phyloP scores from a whole-genome alignment of 2,329 filamentous ascomycete genomes.

The Botrytis galanthina region DNA sequence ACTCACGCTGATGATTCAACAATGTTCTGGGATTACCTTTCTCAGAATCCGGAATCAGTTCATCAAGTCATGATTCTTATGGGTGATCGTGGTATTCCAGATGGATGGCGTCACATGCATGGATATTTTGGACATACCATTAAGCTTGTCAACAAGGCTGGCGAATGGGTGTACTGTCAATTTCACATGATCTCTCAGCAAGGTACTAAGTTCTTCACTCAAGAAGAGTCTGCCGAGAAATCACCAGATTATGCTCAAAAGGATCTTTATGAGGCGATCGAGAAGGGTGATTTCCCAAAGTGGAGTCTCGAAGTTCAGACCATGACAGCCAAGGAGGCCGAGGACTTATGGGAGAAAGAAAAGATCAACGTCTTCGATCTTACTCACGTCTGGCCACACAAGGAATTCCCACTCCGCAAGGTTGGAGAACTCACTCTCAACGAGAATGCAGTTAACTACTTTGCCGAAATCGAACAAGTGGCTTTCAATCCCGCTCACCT shows the following conservation, averaged over 20 bases:
- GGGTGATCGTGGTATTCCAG: constrained; percentile 55
- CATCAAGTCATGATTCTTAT: constrained; percentile 59
- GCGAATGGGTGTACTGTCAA: constrained; percentile 53
- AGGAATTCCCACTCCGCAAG: constrained; percentile 46
- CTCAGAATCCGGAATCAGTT: constrained; percentile 51
- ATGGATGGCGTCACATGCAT: constrained; percentile 54
- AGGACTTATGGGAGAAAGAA: constrained; percentile 41
- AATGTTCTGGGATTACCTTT: constrained; percentile 24
- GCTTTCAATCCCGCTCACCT: constrained; percentile 66
- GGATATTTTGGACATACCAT: constrained; percentile 55
- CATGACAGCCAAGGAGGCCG: constrained; percentile 50
- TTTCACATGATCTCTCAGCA: constrained; percentile 54
- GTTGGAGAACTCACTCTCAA: constrained; percentile 50
- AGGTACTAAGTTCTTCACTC: constrained; percentile 51
- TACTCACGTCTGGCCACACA: constrained; percentile 54
- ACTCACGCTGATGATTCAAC: constrained; percentile 59
- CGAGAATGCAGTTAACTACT: constrained; percentile 54
- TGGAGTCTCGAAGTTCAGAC: constrained; percentile 56
- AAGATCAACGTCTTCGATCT: constrained; percentile 53
- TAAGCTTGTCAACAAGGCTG: constrained; percentile 54
- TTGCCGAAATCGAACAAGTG: constrained; percentile 65
- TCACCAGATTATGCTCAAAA: constrained; percentile 51
- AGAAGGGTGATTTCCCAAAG: constrained; percentile 50
- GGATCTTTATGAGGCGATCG: constrained; percentile 54
- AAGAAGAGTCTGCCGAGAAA: constrained; percentile 46